Evolutionary conservation across 129 eudicot species (phyloP).

Genomic region (Artemisia tridentata): DNA sequence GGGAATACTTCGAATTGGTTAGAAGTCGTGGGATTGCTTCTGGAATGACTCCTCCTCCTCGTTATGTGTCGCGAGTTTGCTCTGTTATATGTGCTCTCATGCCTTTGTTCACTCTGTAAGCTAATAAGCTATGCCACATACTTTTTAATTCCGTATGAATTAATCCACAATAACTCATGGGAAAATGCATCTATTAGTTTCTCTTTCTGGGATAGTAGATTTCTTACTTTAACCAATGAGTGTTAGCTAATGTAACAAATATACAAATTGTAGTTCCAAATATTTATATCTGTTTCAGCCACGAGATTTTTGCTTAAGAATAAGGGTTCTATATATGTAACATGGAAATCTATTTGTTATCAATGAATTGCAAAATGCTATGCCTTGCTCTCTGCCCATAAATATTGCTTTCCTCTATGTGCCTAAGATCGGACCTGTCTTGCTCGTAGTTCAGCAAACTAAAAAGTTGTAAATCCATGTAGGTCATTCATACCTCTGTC

Average conservation of each 20-base stretch:
- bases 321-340: no score
- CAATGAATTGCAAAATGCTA: background rate
- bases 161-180: background rate
- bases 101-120: constrained; percentile 92
- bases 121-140: background rate
- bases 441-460: no score
- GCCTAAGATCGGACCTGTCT: no score
- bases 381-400: background rate
- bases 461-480: no score
- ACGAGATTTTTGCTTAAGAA: background rate
- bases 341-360: no score
- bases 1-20: constrained; percentile 92
- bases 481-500: background rate
- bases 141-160: constrained; percentile 6
- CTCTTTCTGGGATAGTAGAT: background rate
- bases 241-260: background rate
- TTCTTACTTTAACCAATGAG: background rate
- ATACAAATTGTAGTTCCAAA: constrained; percentile 1
- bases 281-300: constrained; percentile 4
- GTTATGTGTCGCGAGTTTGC: constrained; percentile 82
- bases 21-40: constrained; percentile 91
- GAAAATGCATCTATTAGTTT: background rate
- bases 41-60: constrained; percentile 99
- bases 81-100: constrained; percentile 80
- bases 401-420: background rate